Conservation (phyloP, 2,329 filamentous ascomycete species). For the Cladosporium sp. region DNA sequence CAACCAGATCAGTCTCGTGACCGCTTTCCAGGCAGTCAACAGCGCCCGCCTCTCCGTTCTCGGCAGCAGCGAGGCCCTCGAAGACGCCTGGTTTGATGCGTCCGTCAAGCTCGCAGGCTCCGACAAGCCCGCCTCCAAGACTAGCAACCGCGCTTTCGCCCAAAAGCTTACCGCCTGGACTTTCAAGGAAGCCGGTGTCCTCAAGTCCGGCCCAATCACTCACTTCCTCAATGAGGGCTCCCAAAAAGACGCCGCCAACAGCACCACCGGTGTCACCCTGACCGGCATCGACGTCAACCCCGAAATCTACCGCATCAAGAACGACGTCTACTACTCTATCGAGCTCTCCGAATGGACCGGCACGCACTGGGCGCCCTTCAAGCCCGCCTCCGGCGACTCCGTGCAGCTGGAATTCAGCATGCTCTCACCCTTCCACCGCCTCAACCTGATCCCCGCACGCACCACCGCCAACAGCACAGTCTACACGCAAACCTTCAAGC, state of each 20-base stretch:
- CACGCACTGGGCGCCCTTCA: slow-evolving; percentile 72
- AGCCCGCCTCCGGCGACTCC: slow-evolving; percentile 63
- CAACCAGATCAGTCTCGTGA: slow-evolving; percentile 77
- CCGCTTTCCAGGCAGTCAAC: slow-evolving; percentile 85
- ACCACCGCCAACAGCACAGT: slow-evolving; percentile 64
- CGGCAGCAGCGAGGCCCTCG: slow-evolving; percentile 80
- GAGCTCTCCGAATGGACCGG: slow-evolving; percentile 81
- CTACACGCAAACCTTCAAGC: slow-evolving; percentile 71
- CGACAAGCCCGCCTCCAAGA: slow-evolving; percentile 55
- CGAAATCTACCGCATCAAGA: slow-evolving; percentile 91
- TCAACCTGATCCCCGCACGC: slow-evolving; percentile 58
- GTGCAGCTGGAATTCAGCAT: slow-evolving; percentile 97
- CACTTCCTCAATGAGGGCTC: slow-evolving; percentile 63
- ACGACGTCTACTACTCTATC: slow-evolving; percentile 84
- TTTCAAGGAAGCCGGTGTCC: slow-evolving; percentile 88
- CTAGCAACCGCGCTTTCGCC: slow-evolving; percentile 80
- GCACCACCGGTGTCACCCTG: slow-evolving; percentile 27
- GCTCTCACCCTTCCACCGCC: slow-evolving; percentile 94
- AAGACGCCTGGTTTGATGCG: slow-evolving; percentile 84
- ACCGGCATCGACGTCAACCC: slow-evolving; percentile 62
- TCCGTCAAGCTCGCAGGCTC: slow-evolving; percentile 58
- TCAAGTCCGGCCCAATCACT: slow-evolving; percentile 78
- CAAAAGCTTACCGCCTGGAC: slow-evolving; percentile 87
- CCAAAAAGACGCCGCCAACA: slow-evolving; percentile 32
- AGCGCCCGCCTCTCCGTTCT: slow-evolving; percentile 84